phyloP scores from a whole-genome alignment of 768 basidiomycete genomes.

The Hypsizygus marmoreus region DNA sequence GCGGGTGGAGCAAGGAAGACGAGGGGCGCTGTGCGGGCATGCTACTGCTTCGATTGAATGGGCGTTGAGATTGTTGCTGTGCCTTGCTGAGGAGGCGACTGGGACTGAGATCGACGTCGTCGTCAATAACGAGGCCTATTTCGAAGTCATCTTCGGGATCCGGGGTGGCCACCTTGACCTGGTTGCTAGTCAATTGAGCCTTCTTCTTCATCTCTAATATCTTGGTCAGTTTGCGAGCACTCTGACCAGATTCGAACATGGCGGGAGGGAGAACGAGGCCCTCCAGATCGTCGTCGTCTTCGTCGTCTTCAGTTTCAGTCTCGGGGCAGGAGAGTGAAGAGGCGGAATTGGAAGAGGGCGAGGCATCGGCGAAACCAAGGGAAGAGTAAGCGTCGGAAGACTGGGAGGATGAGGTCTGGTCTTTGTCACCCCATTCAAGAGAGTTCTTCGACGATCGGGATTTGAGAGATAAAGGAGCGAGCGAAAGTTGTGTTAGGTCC shows the following conservation, averaged over 20 bases:
- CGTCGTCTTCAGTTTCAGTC: slow-evolving; percentile 72
- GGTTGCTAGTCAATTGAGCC: slow-evolving; percentile 41
- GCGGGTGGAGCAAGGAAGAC: slow-evolving; percentile 60
- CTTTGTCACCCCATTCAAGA: slow-evolving; percentile 84
- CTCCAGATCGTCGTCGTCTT: slow-evolving; percentile 75
- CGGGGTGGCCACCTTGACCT: slow-evolving; percentile 52
- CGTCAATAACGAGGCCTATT: slow-evolving; percentile 79
- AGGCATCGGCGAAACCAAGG: slow-evolving; percentile 72
- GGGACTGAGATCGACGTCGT: slow-evolving; percentile 81
- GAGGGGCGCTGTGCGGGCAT: slow-evolving; percentile 54
- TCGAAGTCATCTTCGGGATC: slow-evolving; percentile 87
- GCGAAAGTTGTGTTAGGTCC: slow-evolving; percentile 79
- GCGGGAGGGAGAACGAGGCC: slow-evolving; percentile 78
- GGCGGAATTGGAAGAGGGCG: slow-evolving; percentile 71
- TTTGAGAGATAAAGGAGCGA: slow-evolving; percentile 73
- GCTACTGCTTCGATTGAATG: slow-evolving; percentile 58
- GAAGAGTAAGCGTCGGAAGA: slow-evolving; percentile 88
- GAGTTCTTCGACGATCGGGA: slow-evolving; percentile 83
- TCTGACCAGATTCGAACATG: slow-evolving; percentile 72
- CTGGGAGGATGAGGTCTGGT: slow-evolving; percentile 79
- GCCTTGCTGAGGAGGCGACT: slow-evolving; percentile 63
- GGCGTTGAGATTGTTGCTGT: slow-evolving; percentile 44
- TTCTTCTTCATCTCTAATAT: slow-evolving; percentile 58
- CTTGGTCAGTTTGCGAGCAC: slow-evolving; percentile 51
- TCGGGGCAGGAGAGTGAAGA: slow-evolving; percentile 67